Evolutionary conservation across 1,284 basidiomycete species (phyloP).

Genomic region (Coniferiporia weirii): DNA sequence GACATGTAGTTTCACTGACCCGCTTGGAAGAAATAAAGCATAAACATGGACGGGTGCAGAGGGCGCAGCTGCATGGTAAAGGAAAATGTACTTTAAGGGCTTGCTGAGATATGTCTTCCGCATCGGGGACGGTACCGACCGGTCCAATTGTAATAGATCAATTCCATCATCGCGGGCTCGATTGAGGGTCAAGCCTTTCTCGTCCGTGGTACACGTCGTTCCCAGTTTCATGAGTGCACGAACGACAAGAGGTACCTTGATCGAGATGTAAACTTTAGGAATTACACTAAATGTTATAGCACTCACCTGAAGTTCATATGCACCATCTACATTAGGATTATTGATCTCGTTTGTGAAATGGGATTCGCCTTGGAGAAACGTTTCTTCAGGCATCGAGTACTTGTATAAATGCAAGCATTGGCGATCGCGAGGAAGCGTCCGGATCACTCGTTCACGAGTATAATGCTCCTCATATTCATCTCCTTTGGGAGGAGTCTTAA

Average conservation of each 20-base stretch:
- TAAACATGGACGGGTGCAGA: conserved; percentile 84
- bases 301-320: conserved; percentile 86
- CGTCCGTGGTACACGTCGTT: conserved; percentile 71
- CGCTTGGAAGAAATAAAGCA: conserved; percentile 78
- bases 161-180: conserved; percentile 82
- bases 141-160: conserved; percentile 80
- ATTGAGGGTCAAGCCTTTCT: conserved; percentile 70
- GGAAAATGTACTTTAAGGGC: conserved; percentile 78
- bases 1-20: conserved; percentile 75
- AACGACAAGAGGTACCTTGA: conserved; percentile 77
- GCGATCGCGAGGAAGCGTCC: conserved; percentile 78
- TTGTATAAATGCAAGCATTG: conserved; percentile 80
- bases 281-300: conserved; percentile 12
- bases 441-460: conserved; percentile 66
- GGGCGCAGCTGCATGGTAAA: conserved; percentile 84
- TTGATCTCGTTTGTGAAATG: conserved; percentile 92
- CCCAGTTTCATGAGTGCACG: conserved; percentile 86
- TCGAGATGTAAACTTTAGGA: conserved; percentile 10
- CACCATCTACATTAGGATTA: conserved; percentile 92
- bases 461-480: conserved; percentile 73
- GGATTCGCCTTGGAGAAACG: conserved; percentile 80
- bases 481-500: conserved; percentile 61
- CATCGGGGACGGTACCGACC: conserved; percentile 51
- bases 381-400: conserved; percentile 78
- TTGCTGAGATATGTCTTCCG: conserved; percentile 73